phyloP scores from a whole-genome alignment of 495 filamentous ascomycete genomes.

The Daldinia concentrica region DNA sequence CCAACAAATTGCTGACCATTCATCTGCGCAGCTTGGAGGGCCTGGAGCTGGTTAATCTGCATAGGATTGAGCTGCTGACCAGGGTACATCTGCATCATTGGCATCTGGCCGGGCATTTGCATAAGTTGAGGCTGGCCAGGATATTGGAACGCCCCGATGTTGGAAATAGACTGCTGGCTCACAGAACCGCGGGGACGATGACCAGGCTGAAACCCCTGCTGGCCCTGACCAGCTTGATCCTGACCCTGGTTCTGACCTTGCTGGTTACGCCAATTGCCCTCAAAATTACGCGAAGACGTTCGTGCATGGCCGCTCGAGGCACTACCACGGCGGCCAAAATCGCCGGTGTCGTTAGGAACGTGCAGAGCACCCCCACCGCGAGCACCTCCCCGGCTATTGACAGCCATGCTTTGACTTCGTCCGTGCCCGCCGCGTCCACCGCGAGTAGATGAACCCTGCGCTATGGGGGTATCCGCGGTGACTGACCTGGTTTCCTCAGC shows the following conservation, averaged over 20 bases:
- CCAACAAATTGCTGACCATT: conserved; percentile 75
- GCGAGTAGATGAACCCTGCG: conserved; percentile 58
- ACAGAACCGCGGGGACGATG: conserved; percentile 88
- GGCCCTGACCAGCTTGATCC: conserved; percentile 65
- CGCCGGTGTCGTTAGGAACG: conserved; percentile 51
- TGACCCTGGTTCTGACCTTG: conserved; percentile 70
- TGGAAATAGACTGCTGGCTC: conserved; percentile 86
- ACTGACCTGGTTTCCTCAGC: conserved; percentile 59
- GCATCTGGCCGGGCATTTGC: conserved; percentile 83
- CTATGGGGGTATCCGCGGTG: conserved; percentile 57
- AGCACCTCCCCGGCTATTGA: conserved; percentile 61
- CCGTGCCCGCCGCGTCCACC: conserved; percentile 64
- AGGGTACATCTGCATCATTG: conserved; percentile 79
- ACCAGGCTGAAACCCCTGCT: conserved; percentile 89
- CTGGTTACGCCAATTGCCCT: conserved; percentile 94
- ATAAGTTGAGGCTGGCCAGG: conserved; percentile 90
- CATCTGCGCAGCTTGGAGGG: conserved; percentile 86
- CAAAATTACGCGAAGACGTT: conserved; percentile 89
- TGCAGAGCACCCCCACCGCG: conserved; percentile 50
- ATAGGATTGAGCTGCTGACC: conserved; percentile 88
- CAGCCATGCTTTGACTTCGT: conserved; percentile 70
- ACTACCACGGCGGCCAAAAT: conserved; percentile 77
- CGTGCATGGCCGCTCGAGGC: conserved; percentile 73
- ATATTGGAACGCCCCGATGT: conserved; percentile 90
- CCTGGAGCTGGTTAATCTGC: conserved; percentile 90